These are phyloP conservation scores for Juncus effusus DNA, from an alignment of 176 grass and related monocot species.

Conservation along the genomic window DNA sequence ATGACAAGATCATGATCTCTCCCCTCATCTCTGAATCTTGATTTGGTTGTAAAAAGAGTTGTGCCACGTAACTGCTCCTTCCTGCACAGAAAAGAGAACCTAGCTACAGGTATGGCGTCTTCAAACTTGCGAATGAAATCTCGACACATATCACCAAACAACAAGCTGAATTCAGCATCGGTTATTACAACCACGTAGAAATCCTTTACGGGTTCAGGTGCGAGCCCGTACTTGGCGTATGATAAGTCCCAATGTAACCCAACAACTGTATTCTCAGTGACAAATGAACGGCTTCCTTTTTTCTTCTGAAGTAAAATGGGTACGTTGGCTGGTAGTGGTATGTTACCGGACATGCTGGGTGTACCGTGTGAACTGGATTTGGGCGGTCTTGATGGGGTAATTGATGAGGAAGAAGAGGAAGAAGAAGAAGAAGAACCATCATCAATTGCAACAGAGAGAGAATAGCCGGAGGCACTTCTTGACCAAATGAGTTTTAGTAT, in stretches of 20 bases:
- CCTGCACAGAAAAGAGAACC: conserved; percentile 35
- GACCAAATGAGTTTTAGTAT: conserved; percentile 57
- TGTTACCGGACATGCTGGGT: conserved; percentile 16
- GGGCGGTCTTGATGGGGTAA: conserved; percentile 17
- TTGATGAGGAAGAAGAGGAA: conserved; percentile 10
- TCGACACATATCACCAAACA: conserved; percentile 70
- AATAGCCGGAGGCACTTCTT: conserved; percentile 25
- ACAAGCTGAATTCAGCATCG: conserved; percentile 66
- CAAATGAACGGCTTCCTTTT: conserved; percentile 44
- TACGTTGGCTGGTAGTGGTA: background rate
- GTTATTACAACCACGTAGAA: conserved; percentile 74
- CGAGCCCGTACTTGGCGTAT: conserved; percentile 39
- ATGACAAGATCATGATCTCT: conserved; percentile 67
- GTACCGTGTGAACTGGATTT: conserved; percentile 14
- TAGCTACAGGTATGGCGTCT: conserved; percentile 47
- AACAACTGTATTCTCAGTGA: conserved; percentile 46
- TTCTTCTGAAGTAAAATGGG: conserved; percentile 44
- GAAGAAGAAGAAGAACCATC: conserved; percentile 28
- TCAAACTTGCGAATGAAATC: conserved; percentile 52
- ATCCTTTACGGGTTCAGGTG: conserved; percentile 54
- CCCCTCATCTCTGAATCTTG: conserved; percentile 52
- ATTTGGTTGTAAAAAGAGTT: conserved; percentile 37
- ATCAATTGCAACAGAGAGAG: conserved; percentile 45
- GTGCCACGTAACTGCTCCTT: conserved; percentile 61
- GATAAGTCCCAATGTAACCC: conserved; percentile 62